Evolutionary conservation across 2,329 filamentous ascomycete species (phyloP), one percentile per base, ranked within the genome.

Genomic region (Calonectria montana): DNA sequence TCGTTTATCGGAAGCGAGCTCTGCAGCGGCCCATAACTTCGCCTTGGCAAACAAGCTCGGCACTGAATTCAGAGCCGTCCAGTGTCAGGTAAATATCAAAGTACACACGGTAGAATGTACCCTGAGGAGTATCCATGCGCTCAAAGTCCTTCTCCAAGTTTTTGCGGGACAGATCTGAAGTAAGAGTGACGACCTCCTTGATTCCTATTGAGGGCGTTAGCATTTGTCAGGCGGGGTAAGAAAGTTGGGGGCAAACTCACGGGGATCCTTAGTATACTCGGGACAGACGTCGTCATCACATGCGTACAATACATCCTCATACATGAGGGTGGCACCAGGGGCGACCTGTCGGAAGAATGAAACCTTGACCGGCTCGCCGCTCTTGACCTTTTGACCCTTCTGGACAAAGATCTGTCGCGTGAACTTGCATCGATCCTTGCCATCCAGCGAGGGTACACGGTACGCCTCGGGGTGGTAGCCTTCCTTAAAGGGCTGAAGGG

Each of bases 91-190:
- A 97, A 76, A 93, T 93, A 78, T 93, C 91, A 77, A 93, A 93
- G 84, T 93, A 93, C 73, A 93, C 91, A 75, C 95, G 92, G 88
- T 98, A 98, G 84, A 98, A 98, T 4, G 94, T 97, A 74, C 97
- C 97, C 84, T 99, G 96, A 7, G 97, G 96, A 1, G 97, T 98
- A 83, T 98, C 97, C 97, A 98, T 98, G 82, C 97, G 92, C 86
- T 99, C 97, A 81, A 99, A 99, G 84, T 99, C 97, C 86, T 98
- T 98, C 84, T 99, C 97, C 15, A 99, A 92, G 83, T 98, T 98
- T 89, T 98, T 99, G 79, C 96, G 93, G 61, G 96, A 98, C 69
- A 99, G 89, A 82, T 99, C 97, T 2, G 96, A 98, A 2, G 97
- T 98, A 63, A 99, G 92, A 1, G 97, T 99, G 75, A 98, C 97